phyloP scores from a whole-genome alignment of 495 filamentous ascomycete species.

The Elasticomyces elasticus region DNA sequence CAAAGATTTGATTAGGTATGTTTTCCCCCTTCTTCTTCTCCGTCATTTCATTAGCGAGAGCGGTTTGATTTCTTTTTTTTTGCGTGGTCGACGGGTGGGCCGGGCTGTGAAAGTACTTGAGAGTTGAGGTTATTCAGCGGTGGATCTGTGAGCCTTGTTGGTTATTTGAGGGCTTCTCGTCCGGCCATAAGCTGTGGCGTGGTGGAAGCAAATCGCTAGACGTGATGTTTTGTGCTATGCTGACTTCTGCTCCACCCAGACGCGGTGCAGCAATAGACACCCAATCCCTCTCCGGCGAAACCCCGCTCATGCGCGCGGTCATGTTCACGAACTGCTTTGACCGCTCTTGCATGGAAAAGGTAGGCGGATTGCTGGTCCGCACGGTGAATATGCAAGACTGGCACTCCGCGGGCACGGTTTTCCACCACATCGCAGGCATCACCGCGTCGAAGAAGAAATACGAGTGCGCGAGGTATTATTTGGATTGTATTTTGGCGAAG shows the following conservation, averaged over 20 bases:
- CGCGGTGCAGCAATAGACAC: conserved; percentile 60
- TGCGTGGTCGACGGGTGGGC: too few relatives aligned
- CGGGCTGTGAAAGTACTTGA: too few relatives aligned
- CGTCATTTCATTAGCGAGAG: too few relatives aligned
- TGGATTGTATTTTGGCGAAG: conserved; percentile 80
- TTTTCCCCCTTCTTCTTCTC: too few relatives aligned
- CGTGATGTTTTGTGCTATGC: too few relatives aligned
- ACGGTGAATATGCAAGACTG: conserved; percentile 68
- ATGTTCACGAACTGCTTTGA: conserved; percentile 94
- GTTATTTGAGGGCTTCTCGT: too few relatives aligned
- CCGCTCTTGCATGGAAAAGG: conserved; percentile 67
- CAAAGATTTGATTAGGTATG: conserved; percentile 68
- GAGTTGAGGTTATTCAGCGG: too few relatives aligned
- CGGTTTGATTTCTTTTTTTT: too few relatives aligned
- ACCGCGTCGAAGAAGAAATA: conserved; percentile 69
- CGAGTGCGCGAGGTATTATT: conserved; percentile 79
- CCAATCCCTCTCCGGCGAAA: conserved; percentile 73
- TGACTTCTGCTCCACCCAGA: too few relatives aligned
- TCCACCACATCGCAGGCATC: conserved; percentile 84
- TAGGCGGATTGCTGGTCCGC: conserved; percentile 67
- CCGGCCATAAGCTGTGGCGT: too few relatives aligned
- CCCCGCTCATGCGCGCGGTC: conserved; percentile 87
- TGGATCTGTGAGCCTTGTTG: too few relatives aligned
- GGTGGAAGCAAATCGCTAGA: too few relatives aligned
- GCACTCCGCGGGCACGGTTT: conserved; percentile 62